Conservation (phyloP, 2,329 filamentous ascomycete genomes). For the Fusarium chlamydosporum region DNA sequence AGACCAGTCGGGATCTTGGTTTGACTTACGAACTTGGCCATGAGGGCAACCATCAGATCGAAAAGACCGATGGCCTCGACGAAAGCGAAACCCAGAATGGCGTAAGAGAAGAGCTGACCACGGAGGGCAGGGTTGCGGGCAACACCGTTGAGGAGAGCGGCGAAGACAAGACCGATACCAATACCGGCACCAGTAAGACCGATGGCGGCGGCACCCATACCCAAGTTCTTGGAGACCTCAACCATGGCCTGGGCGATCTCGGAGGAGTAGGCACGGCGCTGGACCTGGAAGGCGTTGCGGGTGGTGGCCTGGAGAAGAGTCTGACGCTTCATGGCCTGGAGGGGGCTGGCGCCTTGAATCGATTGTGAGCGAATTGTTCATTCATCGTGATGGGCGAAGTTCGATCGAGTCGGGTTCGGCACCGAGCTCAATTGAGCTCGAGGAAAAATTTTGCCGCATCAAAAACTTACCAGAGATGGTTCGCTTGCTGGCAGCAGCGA, state of each 20-base stretch:
- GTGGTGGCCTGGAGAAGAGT: slow-evolving; percentile 76
- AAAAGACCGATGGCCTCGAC: slow-evolving; percentile 92
- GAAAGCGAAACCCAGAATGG: slow-evolving; percentile 96
- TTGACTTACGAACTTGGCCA: slow-evolving; percentile 85
- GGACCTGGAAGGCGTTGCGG: slow-evolving; percentile 74
- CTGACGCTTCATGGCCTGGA: slow-evolving; percentile 83
- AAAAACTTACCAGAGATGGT: slow-evolving; percentile 77
- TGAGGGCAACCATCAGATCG: slow-evolving; percentile 93
- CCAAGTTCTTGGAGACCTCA: slow-evolving; percentile 91
- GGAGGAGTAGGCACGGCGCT: slow-evolving; percentile 85
- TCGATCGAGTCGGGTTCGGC: slow-evolving; percentile 53
- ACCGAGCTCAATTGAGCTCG: slow-evolving; percentile 50
- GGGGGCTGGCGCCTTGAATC: slow-evolving; percentile 69
- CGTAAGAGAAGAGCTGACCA: slow-evolving; percentile 96
- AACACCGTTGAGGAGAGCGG: slow-evolving; percentile 87
- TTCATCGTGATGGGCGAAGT: slow-evolving; percentile 45
- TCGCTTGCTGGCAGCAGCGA: slow-evolving; percentile 78
- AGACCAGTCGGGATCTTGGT: slow-evolving; percentile 3
- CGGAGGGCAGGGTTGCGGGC: slow-evolving; percentile 95
- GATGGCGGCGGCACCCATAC: slow-evolving; percentile 91
- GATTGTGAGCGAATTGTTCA: slow-evolving; percentile 54
- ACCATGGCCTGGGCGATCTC: slow-evolving; percentile 91
- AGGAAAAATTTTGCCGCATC: slow-evolving; percentile 54
- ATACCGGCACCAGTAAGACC: slow-evolving; percentile 94
- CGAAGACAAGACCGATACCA: slow-evolving; percentile 96